Conservation (phyloP, 2,329 filamentous ascomycete species). For the Aureobasidium sp. region DNA sequence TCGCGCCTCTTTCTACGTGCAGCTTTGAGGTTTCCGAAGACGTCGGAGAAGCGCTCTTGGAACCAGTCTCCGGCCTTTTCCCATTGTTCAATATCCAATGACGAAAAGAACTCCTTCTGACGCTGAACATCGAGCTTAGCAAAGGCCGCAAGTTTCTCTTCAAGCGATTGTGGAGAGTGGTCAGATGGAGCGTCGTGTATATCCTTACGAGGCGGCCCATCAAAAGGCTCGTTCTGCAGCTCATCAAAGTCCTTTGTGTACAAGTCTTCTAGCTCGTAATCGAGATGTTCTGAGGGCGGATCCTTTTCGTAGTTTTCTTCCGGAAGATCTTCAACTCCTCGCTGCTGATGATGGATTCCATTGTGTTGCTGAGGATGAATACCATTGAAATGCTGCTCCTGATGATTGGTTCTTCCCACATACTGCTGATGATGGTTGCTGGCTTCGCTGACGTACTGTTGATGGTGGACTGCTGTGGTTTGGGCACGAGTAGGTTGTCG, state of each 20-base stretch:
- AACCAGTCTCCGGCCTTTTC: conserved; percentile 55
- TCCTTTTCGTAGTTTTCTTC: background rate
- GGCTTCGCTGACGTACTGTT: background rate
- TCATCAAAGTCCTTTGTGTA: conserved; percentile 20
- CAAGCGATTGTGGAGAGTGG: conserved; percentile 13
- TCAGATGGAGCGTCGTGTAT: background rate
- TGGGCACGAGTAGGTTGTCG: background rate
- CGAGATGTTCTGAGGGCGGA: conserved; percentile 16
- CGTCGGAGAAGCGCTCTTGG: conserved; percentile 43
- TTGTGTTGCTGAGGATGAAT: background rate
- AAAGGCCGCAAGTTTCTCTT: conserved; percentile 17
- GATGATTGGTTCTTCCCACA: background rate
- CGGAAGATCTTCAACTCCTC: background rate
- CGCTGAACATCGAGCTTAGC: conserved; percentile 20
- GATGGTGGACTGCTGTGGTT: background rate
- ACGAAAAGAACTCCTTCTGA: conserved; percentile 43
- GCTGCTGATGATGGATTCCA: background rate
- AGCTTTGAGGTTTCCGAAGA: conserved; percentile 44
- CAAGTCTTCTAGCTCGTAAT: conserved; percentile 22
- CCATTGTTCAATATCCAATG: conserved; percentile 47
- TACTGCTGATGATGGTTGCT: background rate
- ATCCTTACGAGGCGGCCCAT: conserved; percentile 3
- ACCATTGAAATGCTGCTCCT: background rate
- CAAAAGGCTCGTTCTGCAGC: conserved; percentile 20
- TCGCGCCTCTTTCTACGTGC: conserved; percentile 46